Evolutionary conservation across 164 flowering plant genomes (phyloP).

Genomic region (Protea cynaroides): DNA sequence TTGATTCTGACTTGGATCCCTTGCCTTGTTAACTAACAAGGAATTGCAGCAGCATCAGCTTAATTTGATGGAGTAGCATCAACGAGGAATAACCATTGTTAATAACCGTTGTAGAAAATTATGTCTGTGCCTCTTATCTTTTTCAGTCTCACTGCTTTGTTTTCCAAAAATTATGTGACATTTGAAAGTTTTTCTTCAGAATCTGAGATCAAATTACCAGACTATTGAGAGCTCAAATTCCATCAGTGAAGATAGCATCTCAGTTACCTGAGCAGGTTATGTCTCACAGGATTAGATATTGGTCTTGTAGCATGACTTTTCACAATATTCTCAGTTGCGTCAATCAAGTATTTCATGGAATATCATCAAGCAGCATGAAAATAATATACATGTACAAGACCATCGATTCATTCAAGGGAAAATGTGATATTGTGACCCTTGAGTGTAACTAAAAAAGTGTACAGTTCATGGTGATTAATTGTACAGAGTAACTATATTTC

Average conservation of each 20-base stretch:
- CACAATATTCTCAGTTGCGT: background rate
- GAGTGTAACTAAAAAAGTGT: background rate
- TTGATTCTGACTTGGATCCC: no score
- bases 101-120: no score
- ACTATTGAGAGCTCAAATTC: background rate
- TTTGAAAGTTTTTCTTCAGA: background rate
- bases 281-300: background rate
- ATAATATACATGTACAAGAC: background rate
- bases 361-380: background rate
- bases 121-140: no score
- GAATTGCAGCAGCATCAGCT: no score
- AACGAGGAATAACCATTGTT: no score
- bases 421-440: background rate
- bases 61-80: no score
- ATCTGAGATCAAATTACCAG: background rate
- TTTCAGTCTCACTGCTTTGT: background rate
- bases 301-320: background rate
- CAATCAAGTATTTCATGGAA: no score
- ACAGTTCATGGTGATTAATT: no score
- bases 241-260: background rate
- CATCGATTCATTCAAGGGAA: background rate
- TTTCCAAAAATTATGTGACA: background rate
- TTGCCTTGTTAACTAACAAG: no score
- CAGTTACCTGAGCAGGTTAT: background rate
- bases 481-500: no score